These are phyloP conservation scores for Candida sphagnicola DNA, from an alignment of 805 yeast species.

Conservation along the genomic window DNA sequence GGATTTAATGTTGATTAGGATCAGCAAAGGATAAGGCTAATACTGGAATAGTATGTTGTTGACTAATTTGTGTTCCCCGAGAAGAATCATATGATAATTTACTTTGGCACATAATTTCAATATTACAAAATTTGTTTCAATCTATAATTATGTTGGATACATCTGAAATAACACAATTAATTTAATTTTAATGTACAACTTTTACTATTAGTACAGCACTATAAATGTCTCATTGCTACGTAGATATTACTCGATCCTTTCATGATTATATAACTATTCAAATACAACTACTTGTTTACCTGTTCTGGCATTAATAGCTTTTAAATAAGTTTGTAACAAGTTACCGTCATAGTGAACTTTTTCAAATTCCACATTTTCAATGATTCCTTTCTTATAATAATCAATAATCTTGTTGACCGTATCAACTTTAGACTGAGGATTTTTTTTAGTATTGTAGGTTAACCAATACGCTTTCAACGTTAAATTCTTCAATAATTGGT, in stretches of 20 bases:
- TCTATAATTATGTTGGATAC: too few species aligned
- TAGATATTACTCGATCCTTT: too few species aligned
- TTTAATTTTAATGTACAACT: too few species aligned
- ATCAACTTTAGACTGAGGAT: conserved; percentile 57
- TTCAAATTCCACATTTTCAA: conserved; percentile 45
- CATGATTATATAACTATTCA: conserved; percentile 5
- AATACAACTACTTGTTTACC: conserved; percentile 43
- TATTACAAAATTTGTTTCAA: too few species aligned
- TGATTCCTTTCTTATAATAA: conserved; percentile 54
- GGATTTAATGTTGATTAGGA: conserved; percentile 21
- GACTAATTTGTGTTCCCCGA: too few species aligned
- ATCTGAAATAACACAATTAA: too few species aligned
- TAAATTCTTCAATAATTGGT: conserved; percentile 28
- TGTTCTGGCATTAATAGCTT: conserved; percentile 38
- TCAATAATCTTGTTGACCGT: conserved; percentile 54
- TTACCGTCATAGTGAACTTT: conserved; percentile 34
- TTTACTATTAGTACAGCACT: too few species aligned
- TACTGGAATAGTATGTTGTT: too few species aligned
- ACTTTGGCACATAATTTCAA: too few species aligned
- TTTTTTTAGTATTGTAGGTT: conserved; percentile 18
- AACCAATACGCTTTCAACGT: conserved; percentile 29
- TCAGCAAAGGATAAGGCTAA: too few species aligned
- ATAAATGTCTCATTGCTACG: too few species aligned
- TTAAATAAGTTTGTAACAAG: conserved; percentile 37
- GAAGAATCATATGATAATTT: too few species aligned